Conservation (phyloP, 306 rosid genomes). For the Ormosia semicastrata region DNA sequence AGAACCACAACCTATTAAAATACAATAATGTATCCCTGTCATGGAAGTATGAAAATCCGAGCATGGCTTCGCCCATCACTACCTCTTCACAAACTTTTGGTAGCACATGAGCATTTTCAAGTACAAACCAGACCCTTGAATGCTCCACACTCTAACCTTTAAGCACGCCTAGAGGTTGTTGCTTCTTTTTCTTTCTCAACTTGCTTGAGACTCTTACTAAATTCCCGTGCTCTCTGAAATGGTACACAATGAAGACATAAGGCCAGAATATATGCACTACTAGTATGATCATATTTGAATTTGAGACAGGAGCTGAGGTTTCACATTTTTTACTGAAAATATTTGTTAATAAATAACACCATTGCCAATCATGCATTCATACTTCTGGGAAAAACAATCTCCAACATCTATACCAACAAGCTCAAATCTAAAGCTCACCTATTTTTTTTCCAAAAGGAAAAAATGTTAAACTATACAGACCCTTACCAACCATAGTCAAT, state of each 20-base stretch:
- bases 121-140: constrained; percentile 33
- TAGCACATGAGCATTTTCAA: constrained; percentile 40
- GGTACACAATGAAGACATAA: constrained; percentile 8
- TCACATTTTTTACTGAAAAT: background rate
- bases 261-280: background rate
- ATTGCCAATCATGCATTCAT: constrained; percentile 2
- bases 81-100: constrained; percentile 47
- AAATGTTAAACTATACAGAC: background rate
- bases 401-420: background rate
- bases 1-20: constrained; percentile 52
- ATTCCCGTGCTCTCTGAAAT: constrained; percentile 72
- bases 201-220: constrained; percentile 56
- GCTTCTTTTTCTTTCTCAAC: constrained; percentile 55
- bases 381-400: background rate
- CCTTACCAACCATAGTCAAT: background rate
- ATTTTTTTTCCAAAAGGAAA: background rate
- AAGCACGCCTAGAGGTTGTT: constrained; percentile 32
- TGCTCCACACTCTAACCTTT: constrained; percentile 34
- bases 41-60: constrained; percentile 39
- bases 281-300: constrained; percentile 3
- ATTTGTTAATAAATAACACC: background rate
- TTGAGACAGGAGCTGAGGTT: constrained; percentile 5
- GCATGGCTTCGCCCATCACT: constrained; percentile 39
- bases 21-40: constrained; percentile 37
- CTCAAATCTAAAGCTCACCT: background rate